Percentiles rank a stretch among this genome's conserved stretches.
Conservation (phyloP, 164 flowering plant genomes). For the Sextonia rubra region DNA sequence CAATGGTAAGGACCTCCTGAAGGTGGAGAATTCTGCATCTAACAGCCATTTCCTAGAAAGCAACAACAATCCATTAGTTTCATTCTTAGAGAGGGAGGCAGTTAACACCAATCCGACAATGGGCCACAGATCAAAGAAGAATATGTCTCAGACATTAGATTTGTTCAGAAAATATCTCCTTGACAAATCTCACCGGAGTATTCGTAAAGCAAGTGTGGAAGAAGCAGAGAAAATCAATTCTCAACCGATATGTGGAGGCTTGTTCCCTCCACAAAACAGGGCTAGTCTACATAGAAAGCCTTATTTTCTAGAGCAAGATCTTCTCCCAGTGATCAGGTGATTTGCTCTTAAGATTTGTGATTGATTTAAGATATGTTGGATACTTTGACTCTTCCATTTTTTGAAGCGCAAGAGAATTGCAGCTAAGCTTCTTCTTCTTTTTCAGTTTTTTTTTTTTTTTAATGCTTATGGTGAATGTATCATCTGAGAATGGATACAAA, state of each 20-base stretch:
- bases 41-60: not conserved
- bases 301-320: conserved; percentile 9
- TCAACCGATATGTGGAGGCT: not conserved
- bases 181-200: not conserved
- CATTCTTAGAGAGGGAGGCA: conserved; percentile 1
- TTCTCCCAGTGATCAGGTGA: conserved; percentile 9
- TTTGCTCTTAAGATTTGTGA: not conserved
- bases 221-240: conserved; percentile 2
- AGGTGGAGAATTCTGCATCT: not conserved
- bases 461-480: too few species aligned
- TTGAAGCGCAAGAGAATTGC: too few species aligned
- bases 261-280: not conserved
- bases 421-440: too few species aligned
- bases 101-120: not conserved
- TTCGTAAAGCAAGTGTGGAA: conserved; percentile 2
- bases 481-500: too few species aligned
- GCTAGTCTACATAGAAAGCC: not conserved
- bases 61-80: not conserved
- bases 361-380: not conserved
- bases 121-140: not conserved
- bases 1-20: not conserved
- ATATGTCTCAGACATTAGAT: conserved; percentile 11
- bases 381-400: too few species aligned
- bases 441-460: too few species aligned
- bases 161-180: conserved; percentile 15